Evolutionary conservation across 108 stramenopile genomes (phyloP), one percentile per base, ranked within the genome.

Genomic region (Fistulifera pelliculosa): DNA sequence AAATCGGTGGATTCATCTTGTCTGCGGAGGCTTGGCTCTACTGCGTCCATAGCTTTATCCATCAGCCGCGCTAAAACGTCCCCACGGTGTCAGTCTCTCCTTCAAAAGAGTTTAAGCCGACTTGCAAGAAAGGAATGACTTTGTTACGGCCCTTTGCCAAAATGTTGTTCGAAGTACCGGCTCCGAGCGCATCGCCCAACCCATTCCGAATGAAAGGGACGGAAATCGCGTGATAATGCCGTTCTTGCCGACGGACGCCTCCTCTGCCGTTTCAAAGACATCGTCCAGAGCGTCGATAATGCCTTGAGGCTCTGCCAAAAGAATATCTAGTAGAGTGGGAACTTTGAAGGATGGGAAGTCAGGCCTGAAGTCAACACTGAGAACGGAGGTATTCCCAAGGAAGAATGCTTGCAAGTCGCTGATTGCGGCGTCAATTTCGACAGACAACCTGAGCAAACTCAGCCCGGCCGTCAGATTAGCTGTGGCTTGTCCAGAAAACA

Each of bases 281-380:
- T 27, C 39, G 31, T 71, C 58, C 13, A 71, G 35, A 25, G 59
- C 59, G 60, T 61, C 50, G 2, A 58, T 50, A 44, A 71, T 24
- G 16, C 45, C 39, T 31, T 24, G 21, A 18, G 64, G 59, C 35
- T 71, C 64, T 17, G 26, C 18, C 49, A 71, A 49, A 5, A 71
- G 39, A 48, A 67, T 53, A 19, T 66, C 41, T 16, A 52, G 1
- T 1, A 51, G 27, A 48, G 7, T 21, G 21, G 44, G 44, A 21
- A 45, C 21, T 11, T 17, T 11, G 44, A 41, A 56, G 23, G 44
- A 58, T 19, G 27, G 19, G 38, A 31, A 57, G 13, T 40, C 12
- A n/a, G 11, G 12, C 6, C 11, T 19, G 28, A 52, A 27, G 3
- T 35, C 31, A 35, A 35, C 31, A 16, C 52, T 52, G 26, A 19